Evolutionary conservation across 306 rosid species (phyloP).

Genomic region (Quercus alba): DNA sequence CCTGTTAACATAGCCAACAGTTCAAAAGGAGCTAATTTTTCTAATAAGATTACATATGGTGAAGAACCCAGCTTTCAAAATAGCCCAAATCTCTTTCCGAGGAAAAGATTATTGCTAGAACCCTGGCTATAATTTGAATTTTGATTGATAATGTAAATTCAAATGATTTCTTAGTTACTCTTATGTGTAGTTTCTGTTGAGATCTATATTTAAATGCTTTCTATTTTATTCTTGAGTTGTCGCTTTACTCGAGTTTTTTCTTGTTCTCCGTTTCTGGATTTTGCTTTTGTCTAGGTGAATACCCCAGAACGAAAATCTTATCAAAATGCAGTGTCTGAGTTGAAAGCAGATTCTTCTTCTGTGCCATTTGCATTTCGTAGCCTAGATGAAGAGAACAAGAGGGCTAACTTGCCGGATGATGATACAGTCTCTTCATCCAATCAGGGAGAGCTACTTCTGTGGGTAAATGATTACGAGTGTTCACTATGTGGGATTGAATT

Average conservation of each 20-base stretch:
- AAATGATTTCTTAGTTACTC: background rate
- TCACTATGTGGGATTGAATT: conserved; percentile 81
- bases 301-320: conserved; percentile 19
- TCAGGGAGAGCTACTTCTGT: conserved; percentile 34
- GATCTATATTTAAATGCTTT: background rate
- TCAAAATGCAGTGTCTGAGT: conserved; percentile 12
- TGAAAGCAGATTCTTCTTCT: conserved; percentile 34
- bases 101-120: background rate
- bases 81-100: background rate
- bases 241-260: background rate
- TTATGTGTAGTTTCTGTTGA: background rate
- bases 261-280: background rate
- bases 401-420: conserved; percentile 23
- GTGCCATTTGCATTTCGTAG: conserved; percentile 25
- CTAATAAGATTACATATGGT: background rate
- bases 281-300: conserved; percentile 29
- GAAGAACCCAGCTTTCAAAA: background rate
- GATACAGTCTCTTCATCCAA: conserved; percentile 29
- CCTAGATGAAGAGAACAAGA: conserved; percentile 18
- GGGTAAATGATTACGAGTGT: conserved; percentile 83
- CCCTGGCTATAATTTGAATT: background rate
- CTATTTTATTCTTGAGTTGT: background rate
- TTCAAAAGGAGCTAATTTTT: background rate
- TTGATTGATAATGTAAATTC: background rate
- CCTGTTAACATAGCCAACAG: background rate